Base-by-base conservation (phyloP, 768 basidiomycete genomes). In the Tremella mesenterica region DNA sequence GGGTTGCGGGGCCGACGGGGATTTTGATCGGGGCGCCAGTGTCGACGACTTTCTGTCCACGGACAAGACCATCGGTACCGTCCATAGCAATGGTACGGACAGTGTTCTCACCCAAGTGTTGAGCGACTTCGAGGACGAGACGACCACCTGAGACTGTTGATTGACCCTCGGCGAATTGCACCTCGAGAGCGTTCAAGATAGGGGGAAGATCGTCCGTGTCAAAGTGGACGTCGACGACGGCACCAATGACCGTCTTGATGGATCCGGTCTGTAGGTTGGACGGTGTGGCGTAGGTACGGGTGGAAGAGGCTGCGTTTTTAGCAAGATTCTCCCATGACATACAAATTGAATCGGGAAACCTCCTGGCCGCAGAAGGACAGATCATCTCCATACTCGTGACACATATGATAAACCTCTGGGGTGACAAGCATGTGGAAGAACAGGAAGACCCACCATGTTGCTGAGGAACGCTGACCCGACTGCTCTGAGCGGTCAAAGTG, bases 31-130 rank as follows among this genome's bases (percentile, higher is more conserved):
- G 95, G 47, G 85, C 79, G 74, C 95, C 95, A 33, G 93, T 95
- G 77, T 97, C 95, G 70, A 95, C 72, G 71, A 97, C 95, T 79
- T 84, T 90, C 76, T 92, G 87, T 46, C 95, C 95, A 77, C 95
- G 91, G 63, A 99, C 92, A 71, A 99, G 88, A 87, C 95, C 95
- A 77, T 95, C 95, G 49, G 95, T 99, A 85, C 93, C 92, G 73
- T 96, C 95, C 95, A 99, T 99, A 70, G 95, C 95, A 82, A 99
- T 99, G 76, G 89, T 93, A 70, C 95, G 88, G 75, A 95, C 91
- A 23, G 91, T 87, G 82, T 97, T 97, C 80, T 97, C 95, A 75
- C 95, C 95, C 52, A 99, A 80, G 75, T 99, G 95, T 57, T 91
- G 89, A 60, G 95, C 88, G 70, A 99, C 95, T 78, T 99, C 95